Evolutionary conservation across 345 rosid species (phyloP).

Genomic region (Bruguiera parviflora): DNA sequence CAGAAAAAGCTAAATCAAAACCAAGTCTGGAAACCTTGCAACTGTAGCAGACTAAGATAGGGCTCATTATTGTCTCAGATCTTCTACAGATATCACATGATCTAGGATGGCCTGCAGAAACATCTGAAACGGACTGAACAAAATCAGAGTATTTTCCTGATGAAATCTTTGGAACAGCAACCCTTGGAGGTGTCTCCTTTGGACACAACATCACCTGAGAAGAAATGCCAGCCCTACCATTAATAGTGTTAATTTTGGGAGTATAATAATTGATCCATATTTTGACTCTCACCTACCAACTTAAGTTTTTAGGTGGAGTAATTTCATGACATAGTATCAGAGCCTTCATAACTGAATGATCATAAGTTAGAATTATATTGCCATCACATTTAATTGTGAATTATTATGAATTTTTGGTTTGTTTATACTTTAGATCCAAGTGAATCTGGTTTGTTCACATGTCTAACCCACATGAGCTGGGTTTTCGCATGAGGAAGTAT

Average conservation of each 20-base stretch:
- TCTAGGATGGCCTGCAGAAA: conserved; percentile 64
- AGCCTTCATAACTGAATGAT: no score
- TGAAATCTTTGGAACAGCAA: conserved; percentile 48
- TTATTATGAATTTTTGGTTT: no score
- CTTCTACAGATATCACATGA: conserved; percentile 92
- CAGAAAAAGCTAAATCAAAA: not conserved
- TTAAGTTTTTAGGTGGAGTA: no score
- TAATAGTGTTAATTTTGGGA: conserved; percentile 31
- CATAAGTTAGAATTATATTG: no score
- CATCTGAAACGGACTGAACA: conserved; percentile 41
- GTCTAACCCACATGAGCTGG: no score
- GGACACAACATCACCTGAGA: conserved; percentile 54
- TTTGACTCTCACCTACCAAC: no score
- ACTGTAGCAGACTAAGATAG: conserved; percentile 80
- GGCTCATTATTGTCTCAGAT: conserved; percentile 73
- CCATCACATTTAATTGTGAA: no score
- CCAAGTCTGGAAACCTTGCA: conserved; percentile 68
- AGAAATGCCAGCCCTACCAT: conserved; percentile 50
- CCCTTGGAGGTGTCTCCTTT: conserved; percentile 60
- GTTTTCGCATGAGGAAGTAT: no score
- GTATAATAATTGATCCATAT: no score
- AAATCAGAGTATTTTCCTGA: conserved; percentile 59
- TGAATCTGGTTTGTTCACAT: no score
- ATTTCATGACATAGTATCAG: no score
- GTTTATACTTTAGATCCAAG: no score